These are phyloP conservation scores for Coleophoma eucalyptorum DNA, from an alignment of 2,329 filamentous ascomycete species.

Conservation along the genomic window DNA sequence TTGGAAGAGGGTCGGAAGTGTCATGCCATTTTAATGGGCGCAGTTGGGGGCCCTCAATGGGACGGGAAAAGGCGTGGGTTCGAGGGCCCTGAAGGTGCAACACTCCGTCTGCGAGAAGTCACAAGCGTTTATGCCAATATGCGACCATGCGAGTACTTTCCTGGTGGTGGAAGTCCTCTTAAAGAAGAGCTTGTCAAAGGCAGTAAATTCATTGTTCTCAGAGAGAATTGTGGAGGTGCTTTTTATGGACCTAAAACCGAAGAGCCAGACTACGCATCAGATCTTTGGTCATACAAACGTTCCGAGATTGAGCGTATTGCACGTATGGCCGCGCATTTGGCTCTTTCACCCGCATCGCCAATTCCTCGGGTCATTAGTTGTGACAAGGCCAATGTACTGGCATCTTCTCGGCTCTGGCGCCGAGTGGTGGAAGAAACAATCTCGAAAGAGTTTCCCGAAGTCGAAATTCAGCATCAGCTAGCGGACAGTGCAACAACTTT, in stretches of 20 bases:
- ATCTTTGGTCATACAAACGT: conserved; percentile 80
- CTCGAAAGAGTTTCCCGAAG: conserved; percentile 13
- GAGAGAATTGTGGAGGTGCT: conserved; percentile 84
- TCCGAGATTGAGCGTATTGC: conserved; percentile 82
- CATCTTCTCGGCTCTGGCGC: conserved; percentile 19
- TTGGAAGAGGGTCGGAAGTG: not conserved
- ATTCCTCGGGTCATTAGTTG: conserved; percentile 29
- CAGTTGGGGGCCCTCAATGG: not conserved
- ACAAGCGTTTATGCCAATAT: conserved; percentile 62
- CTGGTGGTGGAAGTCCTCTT: conserved; percentile 77
- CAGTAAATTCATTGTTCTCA: conserved; percentile 84
- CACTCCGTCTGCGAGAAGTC: not conserved
- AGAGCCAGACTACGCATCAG: conserved; percentile 66
- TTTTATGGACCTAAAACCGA: conserved; percentile 87
- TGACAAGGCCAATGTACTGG: conserved; percentile 24
- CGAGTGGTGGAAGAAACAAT: conserved; percentile 12
- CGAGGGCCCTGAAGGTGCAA: not conserved
- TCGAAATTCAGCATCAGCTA: conserved; percentile 15
- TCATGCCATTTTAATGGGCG: not conserved
- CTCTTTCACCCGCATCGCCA: conserved; percentile 67
- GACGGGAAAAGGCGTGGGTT: not conserved
- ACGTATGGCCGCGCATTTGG: conserved; percentile 72
- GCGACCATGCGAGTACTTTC: conserved; percentile 87
- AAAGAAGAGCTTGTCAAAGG: conserved; percentile 78
- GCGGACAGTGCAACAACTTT: conserved; percentile 19